These are phyloP conservation scores for Acanthamoeba healyi DNA, from an alignment of 208 protist genomes.

Conservation along the genomic window DNA sequence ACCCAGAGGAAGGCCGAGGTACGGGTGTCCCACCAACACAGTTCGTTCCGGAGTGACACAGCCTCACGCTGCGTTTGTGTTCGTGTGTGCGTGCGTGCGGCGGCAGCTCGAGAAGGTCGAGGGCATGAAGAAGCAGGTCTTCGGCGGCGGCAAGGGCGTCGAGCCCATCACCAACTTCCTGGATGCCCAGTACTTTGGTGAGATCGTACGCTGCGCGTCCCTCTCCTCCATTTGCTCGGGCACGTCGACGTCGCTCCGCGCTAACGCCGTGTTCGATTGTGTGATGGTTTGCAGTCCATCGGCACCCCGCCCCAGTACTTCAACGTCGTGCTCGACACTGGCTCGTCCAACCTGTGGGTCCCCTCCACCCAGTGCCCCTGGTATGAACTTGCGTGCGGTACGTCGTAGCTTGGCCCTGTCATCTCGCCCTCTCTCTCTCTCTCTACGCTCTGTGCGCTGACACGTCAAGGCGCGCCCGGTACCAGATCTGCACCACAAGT, in stretches of 20 bases:
- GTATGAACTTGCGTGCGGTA: constrained; percentile 65
- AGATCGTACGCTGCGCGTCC: constrained; percentile 80
- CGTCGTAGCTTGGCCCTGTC: background rate
- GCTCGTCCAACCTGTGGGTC: constrained; percentile 19
- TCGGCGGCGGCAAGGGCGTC: constrained; percentile 27
- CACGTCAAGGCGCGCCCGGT: too few species aligned
- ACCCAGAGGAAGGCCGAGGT: constrained; percentile 12
- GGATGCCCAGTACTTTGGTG: constrained; percentile 94
- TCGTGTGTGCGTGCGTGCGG: background rate
- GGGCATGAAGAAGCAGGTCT: constrained; percentile 12
- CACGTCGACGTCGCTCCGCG: background rate
- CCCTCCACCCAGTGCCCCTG: constrained; percentile 82
- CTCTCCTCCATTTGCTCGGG: background rate
- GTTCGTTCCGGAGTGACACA: background rate
- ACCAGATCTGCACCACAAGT: constrained; percentile 90
- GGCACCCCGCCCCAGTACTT: constrained; percentile 20
- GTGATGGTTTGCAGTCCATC: constrained; percentile 18
- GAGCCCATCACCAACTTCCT: constrained; percentile 88
- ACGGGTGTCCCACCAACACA: background rate
- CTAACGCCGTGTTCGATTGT: background rate
- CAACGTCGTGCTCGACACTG: constrained; percentile 20
- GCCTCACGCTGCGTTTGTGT: background rate
- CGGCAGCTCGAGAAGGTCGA: constrained; percentile 8
- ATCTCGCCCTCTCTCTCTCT: background rate
- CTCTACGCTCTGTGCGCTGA: background rate